Base-by-base conservation (phyloP, 1,139 yeast species). In the Lodderomyces metapsilosis region DNA sequence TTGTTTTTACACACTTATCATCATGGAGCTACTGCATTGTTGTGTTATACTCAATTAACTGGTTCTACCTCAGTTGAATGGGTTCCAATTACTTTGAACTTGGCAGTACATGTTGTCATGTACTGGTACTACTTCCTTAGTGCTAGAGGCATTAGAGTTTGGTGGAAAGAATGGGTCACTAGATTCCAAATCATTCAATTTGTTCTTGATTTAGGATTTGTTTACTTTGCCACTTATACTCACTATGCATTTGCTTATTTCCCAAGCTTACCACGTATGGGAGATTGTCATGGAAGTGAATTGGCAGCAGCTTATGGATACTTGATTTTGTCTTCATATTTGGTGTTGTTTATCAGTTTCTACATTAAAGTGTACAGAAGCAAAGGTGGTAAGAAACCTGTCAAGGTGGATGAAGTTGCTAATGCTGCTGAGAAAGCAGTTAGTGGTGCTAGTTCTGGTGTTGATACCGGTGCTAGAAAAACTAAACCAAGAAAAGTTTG, bases 151-250 rank as follows among this genome's bases (percentile, higher is more conserved):
- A 87, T 91, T 61, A 83, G 92, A 56, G 97, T 92, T 45, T 91
- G 98, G 98, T 92, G 98, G 98, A 92, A 92, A 71, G 96, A 91
- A 71, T 92, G 97, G 97, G 97, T 92, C 54, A 92, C 98, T 40
- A 80, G 96, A 53, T 83, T 88, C 77, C 98, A 92, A 74, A 92
- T 92, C 68, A 78, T 87, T 57, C 98, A 92, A 71, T 92, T 92
- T 59, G 73, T 92, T 57, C 76, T 92, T 58, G 98, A 92, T 65
- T 78, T 92, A 61, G 80, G 78, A 36, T 89, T 89, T 61, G 95
- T 91, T 52, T 91, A 89, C 74, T 88, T 87, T 63, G 96, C 96
- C 43, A 84, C 96, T 43, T 91, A 88, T 74, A 83, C 88, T 48
- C 85, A 82, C 61, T 80, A 80, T 56, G 87, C 86, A 32, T 74